Evolutionary conservation across 352 stramenopile genomes (phyloP).

Genomic region (Globisporangium perplexum): DNA sequence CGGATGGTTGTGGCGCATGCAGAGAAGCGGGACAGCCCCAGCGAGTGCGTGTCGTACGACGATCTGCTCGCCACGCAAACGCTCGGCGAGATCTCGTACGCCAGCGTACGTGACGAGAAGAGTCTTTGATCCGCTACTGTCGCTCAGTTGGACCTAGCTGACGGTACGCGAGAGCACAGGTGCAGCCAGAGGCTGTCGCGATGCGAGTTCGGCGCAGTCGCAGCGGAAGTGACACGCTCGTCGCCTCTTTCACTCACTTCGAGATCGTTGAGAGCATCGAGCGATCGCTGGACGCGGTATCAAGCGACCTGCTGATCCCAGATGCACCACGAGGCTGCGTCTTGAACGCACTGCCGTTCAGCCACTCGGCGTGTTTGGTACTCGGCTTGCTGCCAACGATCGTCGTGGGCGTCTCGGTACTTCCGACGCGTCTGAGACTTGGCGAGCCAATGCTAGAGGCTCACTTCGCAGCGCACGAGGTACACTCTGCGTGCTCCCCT

Average conservation of each 20-base stretch:
- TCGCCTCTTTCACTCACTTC: slow-evolving; percentile 11
- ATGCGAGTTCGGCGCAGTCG: not conserved
- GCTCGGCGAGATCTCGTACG: not conserved
- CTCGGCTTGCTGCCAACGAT: slow-evolving; percentile 7
- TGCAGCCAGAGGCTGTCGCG: slow-evolving; percentile 1
- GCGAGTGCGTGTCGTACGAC: not conserved
- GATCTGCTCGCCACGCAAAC: not conserved
- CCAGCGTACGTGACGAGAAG: too few relatives aligned
- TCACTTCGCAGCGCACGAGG: slow-evolving; percentile 9
- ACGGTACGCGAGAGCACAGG: not conserved
- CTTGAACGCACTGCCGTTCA: slow-evolving; percentile 11
- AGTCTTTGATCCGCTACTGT: not conserved
- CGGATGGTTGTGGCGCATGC: not conserved
- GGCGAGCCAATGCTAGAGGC: not conserved
- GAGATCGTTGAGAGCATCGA: slow-evolving; percentile 14
- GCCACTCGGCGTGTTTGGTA: slow-evolving; percentile 4
- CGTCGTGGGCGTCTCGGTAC: slow-evolving; percentile 8
- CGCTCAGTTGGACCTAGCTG: not conserved
- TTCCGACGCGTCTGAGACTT: slow-evolving; percentile 1
- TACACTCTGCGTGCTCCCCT: not conserved
- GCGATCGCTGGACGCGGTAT: slow-evolving; percentile 2
- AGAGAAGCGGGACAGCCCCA: not conserved
- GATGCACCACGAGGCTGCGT: not conserved
- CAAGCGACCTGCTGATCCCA: not conserved
- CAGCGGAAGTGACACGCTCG: not conserved